Evolutionary conservation across 2,329 filamentous ascomycete species (phyloP).

Genomic region (Blastomyces percursus): DNA sequence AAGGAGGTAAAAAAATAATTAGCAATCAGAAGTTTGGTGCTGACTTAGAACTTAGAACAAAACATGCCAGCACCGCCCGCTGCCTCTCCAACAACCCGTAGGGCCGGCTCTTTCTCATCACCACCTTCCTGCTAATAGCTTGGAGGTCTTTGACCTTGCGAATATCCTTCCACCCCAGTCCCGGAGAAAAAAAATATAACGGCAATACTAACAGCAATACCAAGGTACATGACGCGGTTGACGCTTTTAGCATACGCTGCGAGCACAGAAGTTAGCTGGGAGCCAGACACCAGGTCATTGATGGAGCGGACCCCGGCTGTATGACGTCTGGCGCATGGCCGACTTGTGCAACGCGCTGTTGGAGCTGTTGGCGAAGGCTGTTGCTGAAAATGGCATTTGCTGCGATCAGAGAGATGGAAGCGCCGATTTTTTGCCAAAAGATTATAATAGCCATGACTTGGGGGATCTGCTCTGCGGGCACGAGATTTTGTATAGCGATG

Average conservation of each 20-base stretch:
- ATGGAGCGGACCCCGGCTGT: slow-evolving; percentile 18
- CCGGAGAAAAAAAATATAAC: slow-evolving; percentile 19
- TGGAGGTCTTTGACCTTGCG: slow-evolving; percentile 19
- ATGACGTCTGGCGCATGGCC: slow-evolving; percentile 17
- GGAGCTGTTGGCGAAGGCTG: slow-evolving; percentile 16
- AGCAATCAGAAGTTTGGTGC: slow-evolving; percentile 1
- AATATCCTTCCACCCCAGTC: slow-evolving; percentile 24
- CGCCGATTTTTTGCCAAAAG: slow-evolving; percentile 26
- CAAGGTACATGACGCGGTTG: slow-evolving; percentile 23
- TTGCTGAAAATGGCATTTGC: slow-evolving; percentile 22
- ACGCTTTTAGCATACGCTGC: slow-evolving; percentile 21
- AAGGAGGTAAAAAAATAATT: background rate
- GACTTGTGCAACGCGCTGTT: slow-evolving; percentile 12
- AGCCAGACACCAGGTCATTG: slow-evolving; percentile 18
- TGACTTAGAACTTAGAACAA: slow-evolving; percentile 24
- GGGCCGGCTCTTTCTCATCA: background rate
- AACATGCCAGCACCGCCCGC: slow-evolving; percentile 24
- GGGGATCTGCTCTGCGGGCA: slow-evolving; percentile 18
- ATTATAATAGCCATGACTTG: slow-evolving; percentile 22
- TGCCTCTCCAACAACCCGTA: slow-evolving; percentile 19
- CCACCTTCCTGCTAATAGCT: slow-evolving; percentile 11
- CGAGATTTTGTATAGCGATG: slow-evolving; percentile 21
- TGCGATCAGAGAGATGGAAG: slow-evolving; percentile 22
- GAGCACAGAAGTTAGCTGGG: slow-evolving; percentile 19
- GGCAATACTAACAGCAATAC: slow-evolving; percentile 16